Evolutionary conservation across 1,284 basidiomycete genomes (phyloP).

Genomic region (Ceratobasidium sp.): DNA sequence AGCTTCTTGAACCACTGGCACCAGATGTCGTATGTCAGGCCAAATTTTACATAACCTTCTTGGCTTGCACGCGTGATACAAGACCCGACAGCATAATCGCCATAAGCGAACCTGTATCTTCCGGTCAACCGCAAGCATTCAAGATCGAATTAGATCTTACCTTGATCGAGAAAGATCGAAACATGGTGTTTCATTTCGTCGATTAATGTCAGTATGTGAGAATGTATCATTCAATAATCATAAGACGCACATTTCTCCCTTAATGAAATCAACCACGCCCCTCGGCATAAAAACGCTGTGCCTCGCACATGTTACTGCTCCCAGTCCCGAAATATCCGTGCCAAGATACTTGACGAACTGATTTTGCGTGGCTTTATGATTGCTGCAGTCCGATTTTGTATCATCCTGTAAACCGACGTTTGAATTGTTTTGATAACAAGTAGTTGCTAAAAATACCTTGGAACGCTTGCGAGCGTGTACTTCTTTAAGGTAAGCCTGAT

Average conservation of each 20-base stretch:
- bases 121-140: too few species aligned
- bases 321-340: neutral
- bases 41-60: neutral
- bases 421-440: too few species aligned
- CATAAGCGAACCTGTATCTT: conserved; percentile 1
- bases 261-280: conserved; percentile 6
- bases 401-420: too few species aligned
- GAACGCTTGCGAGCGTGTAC: neutral
- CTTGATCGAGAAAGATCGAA: too few species aligned
- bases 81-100: conserved; percentile 6
- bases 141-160: too few species aligned
- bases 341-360: neutral
- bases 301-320: neutral
- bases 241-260: neutral
- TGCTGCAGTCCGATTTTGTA: conserved; percentile 1
- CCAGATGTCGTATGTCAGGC: conserved; percentile 22
- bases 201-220: neutral
- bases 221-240: neutral
- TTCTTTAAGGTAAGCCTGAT: neutral
- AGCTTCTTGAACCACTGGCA: conserved; percentile 10
- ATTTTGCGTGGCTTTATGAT: neutral
- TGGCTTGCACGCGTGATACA: neutral
- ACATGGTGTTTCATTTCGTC: too few species aligned
- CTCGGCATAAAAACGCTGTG: neutral
- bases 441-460: neutral